Conservation (phyloP, 192 early-diverging fungal species). For the Backusella psychrophila region DNA sequence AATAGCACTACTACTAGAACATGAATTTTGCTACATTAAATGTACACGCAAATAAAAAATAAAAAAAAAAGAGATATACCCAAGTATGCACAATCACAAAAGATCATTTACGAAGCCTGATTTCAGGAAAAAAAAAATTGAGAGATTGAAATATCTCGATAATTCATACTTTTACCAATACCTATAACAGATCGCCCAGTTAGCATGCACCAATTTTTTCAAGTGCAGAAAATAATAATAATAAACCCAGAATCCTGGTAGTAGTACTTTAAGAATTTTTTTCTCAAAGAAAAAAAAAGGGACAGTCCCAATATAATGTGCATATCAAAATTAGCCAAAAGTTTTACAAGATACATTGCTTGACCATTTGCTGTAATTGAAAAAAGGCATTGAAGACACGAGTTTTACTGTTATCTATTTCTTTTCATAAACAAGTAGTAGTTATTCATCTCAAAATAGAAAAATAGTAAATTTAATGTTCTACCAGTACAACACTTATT, state of each 20-base stretch:
- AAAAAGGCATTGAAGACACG: not conserved
- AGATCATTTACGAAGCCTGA: not conserved
- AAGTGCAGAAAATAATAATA: not conserved
- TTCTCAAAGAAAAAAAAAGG: not conserved
- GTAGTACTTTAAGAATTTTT: not conserved
- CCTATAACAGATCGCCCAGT: not conserved
- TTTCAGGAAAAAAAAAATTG: not conserved
- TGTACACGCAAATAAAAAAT: not conserved
- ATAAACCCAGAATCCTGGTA: not conserved
- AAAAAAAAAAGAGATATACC: not conserved
- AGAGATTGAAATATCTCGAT: not conserved
- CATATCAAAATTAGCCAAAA: not conserved
- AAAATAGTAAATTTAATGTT: conserved; percentile 10
- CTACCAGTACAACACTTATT: not conserved
- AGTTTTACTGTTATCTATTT: not conserved
- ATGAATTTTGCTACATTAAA: not conserved
- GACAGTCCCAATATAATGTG: not conserved
- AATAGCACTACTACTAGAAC: not conserved
- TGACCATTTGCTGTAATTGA: not conserved
- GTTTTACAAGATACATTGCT: not conserved
- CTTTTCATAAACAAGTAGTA: conserved; percentile 2
- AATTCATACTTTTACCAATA: not conserved
- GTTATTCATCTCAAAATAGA: not conserved
- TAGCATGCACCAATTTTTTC: not conserved
- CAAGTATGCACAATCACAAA: not conserved